A percentile compares a stretch with the other conserved stretches of the same genome.
phyloP scores from a whole-genome alignment of 371 early-diverging fungal genomes.

The Polyrhizophydium stewartii region DNA sequence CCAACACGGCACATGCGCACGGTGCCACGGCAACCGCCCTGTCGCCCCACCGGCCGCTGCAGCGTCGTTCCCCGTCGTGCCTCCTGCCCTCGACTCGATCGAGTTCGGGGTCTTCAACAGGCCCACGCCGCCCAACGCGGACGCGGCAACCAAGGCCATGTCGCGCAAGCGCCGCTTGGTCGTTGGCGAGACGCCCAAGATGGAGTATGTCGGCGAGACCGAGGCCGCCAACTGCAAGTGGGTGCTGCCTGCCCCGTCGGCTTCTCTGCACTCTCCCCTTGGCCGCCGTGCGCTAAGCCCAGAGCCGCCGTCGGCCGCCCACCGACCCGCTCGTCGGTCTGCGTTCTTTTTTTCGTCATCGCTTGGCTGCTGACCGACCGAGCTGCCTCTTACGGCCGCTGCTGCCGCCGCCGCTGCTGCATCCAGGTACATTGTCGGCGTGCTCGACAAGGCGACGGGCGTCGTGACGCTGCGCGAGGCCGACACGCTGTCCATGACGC shows the following conservation, averaged over 20 bases:
- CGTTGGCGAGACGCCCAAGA: conserved; percentile 67
- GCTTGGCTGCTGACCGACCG: too few relatives aligned
- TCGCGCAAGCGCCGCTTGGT: conserved; percentile 36
- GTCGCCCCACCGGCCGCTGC: too few relatives aligned
- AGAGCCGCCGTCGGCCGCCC: too few relatives aligned
- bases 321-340: too few relatives aligned
- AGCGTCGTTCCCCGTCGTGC: neutral
- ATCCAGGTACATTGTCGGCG: conserved; percentile 70
- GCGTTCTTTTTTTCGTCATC: too few relatives aligned
- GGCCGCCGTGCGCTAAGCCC: too few relatives aligned
- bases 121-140: neutral
- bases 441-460: conserved; percentile 61
- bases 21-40: too few relatives aligned
- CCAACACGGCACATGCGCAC: too few relatives aligned
- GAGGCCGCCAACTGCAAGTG: neutral
- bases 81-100: neutral
- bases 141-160: neutral
- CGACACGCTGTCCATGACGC: conserved; percentile 59
- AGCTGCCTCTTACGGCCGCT: too few relatives aligned
- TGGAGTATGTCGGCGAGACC: conserved; percentile 60
- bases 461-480: conserved; percentile 62
- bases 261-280: too few relatives aligned
- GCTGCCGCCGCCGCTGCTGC: too few relatives aligned
- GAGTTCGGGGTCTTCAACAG: neutral
- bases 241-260: neutral